Conservation (phyloP, 495 filamentous ascomycete species). For the Cryomyces antarcticus region DNA sequence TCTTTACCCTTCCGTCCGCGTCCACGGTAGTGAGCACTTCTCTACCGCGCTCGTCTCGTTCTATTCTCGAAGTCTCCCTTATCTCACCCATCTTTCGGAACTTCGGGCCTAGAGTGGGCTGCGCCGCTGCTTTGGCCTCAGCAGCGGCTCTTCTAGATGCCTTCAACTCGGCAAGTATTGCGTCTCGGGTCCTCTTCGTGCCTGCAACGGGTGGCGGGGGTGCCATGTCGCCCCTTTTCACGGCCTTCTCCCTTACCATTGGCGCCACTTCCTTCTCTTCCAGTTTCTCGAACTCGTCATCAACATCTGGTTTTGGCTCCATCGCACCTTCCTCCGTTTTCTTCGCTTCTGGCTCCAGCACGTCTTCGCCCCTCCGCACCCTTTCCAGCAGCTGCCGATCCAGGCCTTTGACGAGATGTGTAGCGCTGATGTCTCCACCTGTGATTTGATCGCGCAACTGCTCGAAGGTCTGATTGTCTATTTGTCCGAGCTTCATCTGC, state of each 20-base stretch:
- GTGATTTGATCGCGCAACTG: conserved; percentile 53
- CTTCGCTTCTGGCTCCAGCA: conserved; percentile 8
- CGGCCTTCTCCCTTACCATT: conserved; percentile 33
- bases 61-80: conserved; percentile 49
- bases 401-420: conserved; percentile 78
- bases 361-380: conserved; percentile 30
- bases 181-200: conserved; percentile 56
- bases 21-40: conserved; percentile 76
- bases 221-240: conserved; percentile 63
- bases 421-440: conserved; percentile 59
- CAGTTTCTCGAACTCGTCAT: conserved; percentile 59
- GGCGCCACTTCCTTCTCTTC: conserved; percentile 42
- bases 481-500: conserved; percentile 60
- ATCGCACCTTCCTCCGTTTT: neutral
- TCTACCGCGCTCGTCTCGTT: conserved; percentile 51
- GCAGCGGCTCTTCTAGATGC: conserved; percentile 40
- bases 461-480: conserved; percentile 55
- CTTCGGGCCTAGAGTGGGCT: conserved; percentile 41
- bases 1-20: conserved; percentile 69
- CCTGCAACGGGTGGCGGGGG: conserved; percentile 36
- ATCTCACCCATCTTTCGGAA: conserved; percentile 62
- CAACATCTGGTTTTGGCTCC: conserved; percentile 27
- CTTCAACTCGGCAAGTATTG: conserved; percentile 65
- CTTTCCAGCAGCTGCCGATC: conserved; percentile 66
- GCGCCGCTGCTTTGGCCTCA: conserved; percentile 31